Evolutionary conservation across 2,329 filamentous ascomycete genomes (phyloP).

Genomic region (Aspergillus viridinutans): DNA sequence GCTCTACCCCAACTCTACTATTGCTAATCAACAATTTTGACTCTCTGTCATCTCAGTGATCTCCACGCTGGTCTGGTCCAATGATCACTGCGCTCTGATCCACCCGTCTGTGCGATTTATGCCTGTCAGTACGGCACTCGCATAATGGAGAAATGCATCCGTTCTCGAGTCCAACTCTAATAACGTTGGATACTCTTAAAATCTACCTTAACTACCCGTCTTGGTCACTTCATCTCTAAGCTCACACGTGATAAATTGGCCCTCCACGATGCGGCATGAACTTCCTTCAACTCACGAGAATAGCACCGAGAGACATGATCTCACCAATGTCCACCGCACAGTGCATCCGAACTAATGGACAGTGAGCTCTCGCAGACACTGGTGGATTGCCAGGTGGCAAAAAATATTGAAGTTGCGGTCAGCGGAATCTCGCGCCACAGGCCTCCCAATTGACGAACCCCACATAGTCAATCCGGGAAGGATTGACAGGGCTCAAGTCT

Average conservation of each 20-base stretch:
- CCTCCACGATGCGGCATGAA: not conserved
- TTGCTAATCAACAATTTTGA: not conserved
- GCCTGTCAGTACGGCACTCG: not conserved
- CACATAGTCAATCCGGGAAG: not conserved
- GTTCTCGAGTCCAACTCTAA: not conserved
- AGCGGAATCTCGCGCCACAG: conserved; percentile 18
- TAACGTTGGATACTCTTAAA: not conserved
- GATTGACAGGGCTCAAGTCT: not conserved
- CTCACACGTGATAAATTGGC: not conserved
- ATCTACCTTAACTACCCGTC: not conserved
- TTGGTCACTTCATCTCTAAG: not conserved
- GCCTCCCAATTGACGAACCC: not conserved
- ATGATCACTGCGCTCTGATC: not conserved
- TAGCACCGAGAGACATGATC: not conserved
- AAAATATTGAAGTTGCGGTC: conserved; percentile 23
- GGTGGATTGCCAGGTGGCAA: conserved; percentile 16
- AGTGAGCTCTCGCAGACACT: not conserved
- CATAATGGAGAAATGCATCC: not conserved
- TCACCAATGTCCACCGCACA: not conserved
- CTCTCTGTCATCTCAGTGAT: conserved; percentile 5
- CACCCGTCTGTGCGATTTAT: not conserved
- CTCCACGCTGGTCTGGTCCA: conserved; percentile 2
- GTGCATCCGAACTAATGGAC: not conserved
- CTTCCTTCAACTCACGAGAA: not conserved
- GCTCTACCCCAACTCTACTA: not conserved